These are phyloP conservation scores for Cicer judaicum DNA, from an alignment of 306 rosid species.

Conservation along the genomic window DNA sequence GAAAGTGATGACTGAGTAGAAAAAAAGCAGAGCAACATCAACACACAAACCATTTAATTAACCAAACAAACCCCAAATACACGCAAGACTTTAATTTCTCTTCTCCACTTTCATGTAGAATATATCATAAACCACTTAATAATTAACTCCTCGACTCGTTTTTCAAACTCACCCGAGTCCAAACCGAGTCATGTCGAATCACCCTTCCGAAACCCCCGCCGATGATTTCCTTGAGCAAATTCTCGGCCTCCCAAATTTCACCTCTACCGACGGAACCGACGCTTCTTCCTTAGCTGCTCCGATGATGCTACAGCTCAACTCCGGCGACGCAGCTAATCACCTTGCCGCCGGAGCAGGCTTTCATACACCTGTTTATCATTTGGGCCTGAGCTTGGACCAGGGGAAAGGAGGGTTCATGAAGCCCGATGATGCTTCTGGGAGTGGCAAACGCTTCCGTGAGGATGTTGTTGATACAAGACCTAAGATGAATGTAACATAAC, in stretches of 20 bases:
- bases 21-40: neutral
- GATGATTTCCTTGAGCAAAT: slow-evolving; percentile 95
- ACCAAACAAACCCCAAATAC: neutral
- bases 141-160: slow-evolving; percentile 32
- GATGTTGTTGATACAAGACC: slow-evolving; percentile 71
- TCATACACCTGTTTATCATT: slow-evolving; percentile 73
- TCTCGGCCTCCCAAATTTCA: slow-evolving; percentile 75
- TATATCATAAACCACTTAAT: neutral
- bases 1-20: slow-evolving; percentile 15
- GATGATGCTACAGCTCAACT: slow-evolving; percentile 88
- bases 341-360: slow-evolving; percentile 53
- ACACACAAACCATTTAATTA: neutral
- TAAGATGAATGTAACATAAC: slow-evolving; percentile 66
- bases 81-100: neutral
- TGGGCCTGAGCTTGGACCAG: slow-evolving; percentile 91
- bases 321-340: slow-evolving; percentile 67
- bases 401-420: slow-evolving; percentile 72
- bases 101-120: slow-evolving; percentile 49
- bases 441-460: slow-evolving; percentile 77
- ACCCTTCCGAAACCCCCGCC: slow-evolving; percentile 69
- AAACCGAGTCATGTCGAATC: slow-evolving; percentile 69
- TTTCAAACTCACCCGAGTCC: slow-evolving; percentile 44
- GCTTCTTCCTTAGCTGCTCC: slow-evolving; percentile 55
- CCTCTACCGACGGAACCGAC: slow-evolving; percentile 57
- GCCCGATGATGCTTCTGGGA: slow-evolving; percentile 90